Conservation (phyloP, 305 asterid species). For the Euphrasia arctica region DNA sequence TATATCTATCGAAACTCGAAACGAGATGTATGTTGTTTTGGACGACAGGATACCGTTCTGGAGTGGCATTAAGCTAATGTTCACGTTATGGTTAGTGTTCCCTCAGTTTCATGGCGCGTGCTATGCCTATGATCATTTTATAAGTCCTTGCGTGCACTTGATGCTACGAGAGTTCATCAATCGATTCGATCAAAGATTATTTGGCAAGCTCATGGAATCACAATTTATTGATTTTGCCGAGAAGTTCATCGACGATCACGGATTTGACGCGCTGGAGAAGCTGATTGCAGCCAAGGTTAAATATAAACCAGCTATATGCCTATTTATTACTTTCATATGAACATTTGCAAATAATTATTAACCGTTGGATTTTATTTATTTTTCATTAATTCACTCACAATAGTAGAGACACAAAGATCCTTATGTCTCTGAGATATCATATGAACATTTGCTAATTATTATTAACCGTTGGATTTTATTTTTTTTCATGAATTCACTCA, state of each 20-base stretch:
- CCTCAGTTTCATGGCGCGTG: constrained; percentile 42
- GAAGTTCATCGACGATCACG: constrained; percentile 35
- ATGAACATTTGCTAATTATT: neutral
- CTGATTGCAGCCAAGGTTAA: constrained; percentile 38
- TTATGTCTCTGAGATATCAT: too few species aligned
- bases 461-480: too few species aligned
- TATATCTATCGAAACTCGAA: too few species aligned
- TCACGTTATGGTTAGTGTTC: constrained; percentile 36
- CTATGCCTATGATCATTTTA: constrained; percentile 34
- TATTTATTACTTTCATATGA: too few species aligned
- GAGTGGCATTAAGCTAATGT: constrained; percentile 38
- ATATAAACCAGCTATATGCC: too few species aligned
- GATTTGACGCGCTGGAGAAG: constrained; percentile 33
- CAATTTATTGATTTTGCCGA: constrained; percentile 26
- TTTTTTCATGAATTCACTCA: constrained; percentile 4
- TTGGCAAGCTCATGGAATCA: neutral
- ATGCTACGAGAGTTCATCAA: constrained; percentile 23
- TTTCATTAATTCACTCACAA: constrained; percentile 4
- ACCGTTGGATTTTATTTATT: neutral
- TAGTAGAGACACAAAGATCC: constrained; percentile 13
- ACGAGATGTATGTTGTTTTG: too few species aligned
- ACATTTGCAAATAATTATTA: too few species aligned
- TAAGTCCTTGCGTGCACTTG: constrained; percentile 29
- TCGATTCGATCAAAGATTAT: constrained; percentile 26
- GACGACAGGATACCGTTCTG: constrained; percentile 51